Base-by-base conservation (phyloP, 2,329 filamentous ascomycete genomes). In the Fusarium begoniae region DNA sequence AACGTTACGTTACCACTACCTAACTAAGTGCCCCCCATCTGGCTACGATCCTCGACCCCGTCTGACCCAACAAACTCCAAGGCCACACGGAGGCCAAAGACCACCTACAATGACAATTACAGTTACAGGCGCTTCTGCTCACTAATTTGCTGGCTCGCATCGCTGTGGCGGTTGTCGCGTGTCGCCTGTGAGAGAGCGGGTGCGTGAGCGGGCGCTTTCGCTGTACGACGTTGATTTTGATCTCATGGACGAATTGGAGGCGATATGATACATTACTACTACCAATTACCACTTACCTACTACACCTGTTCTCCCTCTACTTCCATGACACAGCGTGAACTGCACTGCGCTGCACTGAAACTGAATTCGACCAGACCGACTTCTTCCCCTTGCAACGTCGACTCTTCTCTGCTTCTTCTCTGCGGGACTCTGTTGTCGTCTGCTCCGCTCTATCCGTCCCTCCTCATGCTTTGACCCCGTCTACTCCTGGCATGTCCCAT, bases 201-300 rank as follows among this genome's bases (percentile, higher is more conserved):
- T 28, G 55, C 37, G 45, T 66, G 51, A 61, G 63, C 44, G 54
- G 65, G 63, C 63, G 63, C 63, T 51, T 38, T 55, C 51, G 56
- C 66, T 73, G 72, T 77, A 75, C 73, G 75, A 77, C 75, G 75
- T 77, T 77, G 75, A 62, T 58, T 77, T 54, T 54, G 54, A 61
- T 50, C 37, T 62, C 50, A 66, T 64, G 44, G 30, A 65, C 37
- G 44, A 64, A 48, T 60, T 53, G 60, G 57, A 69, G 68, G 38
- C 48, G 35, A 66, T 54, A 70, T 60, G 60, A 64, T 56, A 65
- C 66, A 54, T 69, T 50, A 37, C 58, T 64, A 38, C 62, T 57
- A 64, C 51, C 45, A 55, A 55, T 30, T 55, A 68, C 51, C 58
- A 47, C 48, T 59, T 44, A n/a, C 55, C 32, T 35, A 35, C 32